Base-by-base conservation (phyloP, 164 flowering plant species). In the Nelumbo lutea region DNA sequence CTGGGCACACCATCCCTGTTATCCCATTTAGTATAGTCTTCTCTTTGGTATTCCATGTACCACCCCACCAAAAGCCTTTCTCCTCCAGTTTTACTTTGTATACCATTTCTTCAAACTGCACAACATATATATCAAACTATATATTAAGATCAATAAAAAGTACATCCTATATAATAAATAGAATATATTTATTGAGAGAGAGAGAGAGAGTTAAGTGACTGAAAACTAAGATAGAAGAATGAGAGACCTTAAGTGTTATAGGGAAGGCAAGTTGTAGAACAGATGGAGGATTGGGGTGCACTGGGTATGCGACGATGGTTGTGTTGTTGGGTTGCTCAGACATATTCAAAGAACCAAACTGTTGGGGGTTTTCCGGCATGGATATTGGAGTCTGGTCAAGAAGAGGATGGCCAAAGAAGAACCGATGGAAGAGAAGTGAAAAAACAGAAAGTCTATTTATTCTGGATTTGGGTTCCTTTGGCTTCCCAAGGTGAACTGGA, bases 31-130 rank as follows among this genome's bases (percentile, higher is more conserved):
- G 77, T 61, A 91, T 91, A 5, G 82, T 85, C 74, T 87, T 90
- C 65, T 86, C 91, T 62, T 70, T 70, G 73, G 68, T 59, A 62
- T 59, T 67, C 83, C 82, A 71, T 68, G 78, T 45, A 38, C 76
- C 73, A 70, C 76, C 60, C 73, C 76, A 73, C 27, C 82, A 75
- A 4, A 9, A 55, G 40, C 82, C 76, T 64, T 75, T 74, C 64
- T 75, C 66, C 56, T 81, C 83, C 74, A 79, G 45, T 70, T 86
- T 88, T n/a, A 90, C 86, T 71, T 85, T 87, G 86, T 85, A 90
- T 5, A 84, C 87, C 46, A 90, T 81, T 68, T 88, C 93, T 72
- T 88, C 93, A 76, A 90, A 90, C 96, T 90, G 90, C 62, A 71
- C 52, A 68, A 1, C 51, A 42, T 2, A 13, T 61, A 62, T 60